phyloP scores from a whole-genome alignment of 768 basidiomycete species.

The Termitomyces sp. region DNA sequence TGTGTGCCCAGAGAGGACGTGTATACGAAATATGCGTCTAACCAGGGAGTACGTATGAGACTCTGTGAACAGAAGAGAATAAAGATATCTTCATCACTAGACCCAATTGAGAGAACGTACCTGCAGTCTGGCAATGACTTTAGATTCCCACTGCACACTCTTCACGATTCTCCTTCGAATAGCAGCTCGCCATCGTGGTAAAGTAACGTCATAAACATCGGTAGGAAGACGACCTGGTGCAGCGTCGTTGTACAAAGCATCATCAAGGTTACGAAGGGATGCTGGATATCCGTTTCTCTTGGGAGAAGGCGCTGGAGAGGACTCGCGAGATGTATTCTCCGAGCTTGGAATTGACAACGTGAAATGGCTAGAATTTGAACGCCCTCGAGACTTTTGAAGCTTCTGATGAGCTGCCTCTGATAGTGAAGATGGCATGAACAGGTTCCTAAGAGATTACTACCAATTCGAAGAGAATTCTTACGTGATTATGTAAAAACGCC shows the following conservation, averaged over 20 bases:
- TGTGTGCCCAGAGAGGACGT: conserved; percentile 78
- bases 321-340: conserved; percentile 25
- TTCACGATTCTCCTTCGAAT: conserved; percentile 50
- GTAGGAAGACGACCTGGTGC: conserved; percentile 26
- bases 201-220: conserved; percentile 58
- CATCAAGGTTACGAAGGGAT: conserved; percentile 4
- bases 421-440: no score
- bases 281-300: conserved; percentile 12
- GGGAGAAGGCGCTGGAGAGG: conserved; percentile 23
- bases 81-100: not conserved
- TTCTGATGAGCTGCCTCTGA: conserved; percentile 6
- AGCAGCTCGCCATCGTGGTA: conserved; percentile 62
- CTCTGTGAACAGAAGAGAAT: conserved; percentile 25
- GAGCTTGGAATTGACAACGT: conserved; percentile 24
- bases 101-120: conserved; percentile 25
- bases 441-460: no score
- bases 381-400: conserved; percentile 5
- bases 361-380: conserved; percentile 21
- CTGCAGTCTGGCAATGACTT: conserved; percentile 62
- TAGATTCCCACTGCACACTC: conserved; percentile 53
- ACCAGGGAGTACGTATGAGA: conserved; percentile 52
- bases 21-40: conserved; percentile 82
- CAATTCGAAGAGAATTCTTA: no score
- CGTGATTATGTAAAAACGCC: no score
- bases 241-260: not conserved